Evolutionary conservation across 768 basidiomycete species (phyloP).

Genomic region (Hysterangium stoloniferum): DNA sequence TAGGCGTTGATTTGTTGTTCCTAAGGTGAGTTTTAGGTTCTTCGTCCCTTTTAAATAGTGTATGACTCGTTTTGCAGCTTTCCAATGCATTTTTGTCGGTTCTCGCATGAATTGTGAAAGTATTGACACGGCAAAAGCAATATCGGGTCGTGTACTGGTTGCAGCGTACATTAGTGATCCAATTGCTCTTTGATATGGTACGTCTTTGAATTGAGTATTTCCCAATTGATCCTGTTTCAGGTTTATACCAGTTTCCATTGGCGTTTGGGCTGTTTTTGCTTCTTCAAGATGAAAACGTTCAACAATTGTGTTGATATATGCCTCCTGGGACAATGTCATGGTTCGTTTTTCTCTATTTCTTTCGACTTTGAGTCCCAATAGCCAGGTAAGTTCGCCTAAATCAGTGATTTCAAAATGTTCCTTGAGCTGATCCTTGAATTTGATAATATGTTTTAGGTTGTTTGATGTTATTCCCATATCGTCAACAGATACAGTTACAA

Average conservation of each 20-base stretch:
- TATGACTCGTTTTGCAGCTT: slow-evolving; percentile 8
- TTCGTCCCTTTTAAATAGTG: slow-evolving; percentile 10
- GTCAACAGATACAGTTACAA: slow-evolving; percentile 19
- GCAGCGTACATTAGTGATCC: slow-evolving; percentile 18
- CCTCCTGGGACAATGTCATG: slow-evolving; percentile 17
- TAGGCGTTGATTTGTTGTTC: not conserved
- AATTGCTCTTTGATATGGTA: slow-evolving; percentile 9
- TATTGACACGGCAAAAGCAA: slow-evolving; percentile 14
- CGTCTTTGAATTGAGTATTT: not conserved
- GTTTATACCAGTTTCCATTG: slow-evolving; percentile 24
- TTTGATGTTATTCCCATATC: slow-evolving; percentile 14
- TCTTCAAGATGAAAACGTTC: slow-evolving; percentile 21
- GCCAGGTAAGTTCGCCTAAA: slow-evolving; percentile 22
- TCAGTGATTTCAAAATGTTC: slow-evolving; percentile 20
- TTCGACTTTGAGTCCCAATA: slow-evolving; percentile 25
- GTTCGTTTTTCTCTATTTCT: slow-evolving; percentile 15
- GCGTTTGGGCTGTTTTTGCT: slow-evolving; percentile 20
- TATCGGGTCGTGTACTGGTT: slow-evolving; percentile 20
- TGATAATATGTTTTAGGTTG: not conserved
- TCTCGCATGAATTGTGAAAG: slow-evolving; percentile 13
- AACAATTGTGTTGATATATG: slow-evolving; percentile 28
- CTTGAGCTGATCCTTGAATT: slow-evolving; percentile 13
- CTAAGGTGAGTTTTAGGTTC: not conserved
- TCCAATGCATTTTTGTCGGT: slow-evolving; percentile 4
- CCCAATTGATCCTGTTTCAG: not conserved